phyloP scores from a whole-genome alignment of 495 filamentous ascomycete genomes.

The Penicillium tannophilum region DNA sequence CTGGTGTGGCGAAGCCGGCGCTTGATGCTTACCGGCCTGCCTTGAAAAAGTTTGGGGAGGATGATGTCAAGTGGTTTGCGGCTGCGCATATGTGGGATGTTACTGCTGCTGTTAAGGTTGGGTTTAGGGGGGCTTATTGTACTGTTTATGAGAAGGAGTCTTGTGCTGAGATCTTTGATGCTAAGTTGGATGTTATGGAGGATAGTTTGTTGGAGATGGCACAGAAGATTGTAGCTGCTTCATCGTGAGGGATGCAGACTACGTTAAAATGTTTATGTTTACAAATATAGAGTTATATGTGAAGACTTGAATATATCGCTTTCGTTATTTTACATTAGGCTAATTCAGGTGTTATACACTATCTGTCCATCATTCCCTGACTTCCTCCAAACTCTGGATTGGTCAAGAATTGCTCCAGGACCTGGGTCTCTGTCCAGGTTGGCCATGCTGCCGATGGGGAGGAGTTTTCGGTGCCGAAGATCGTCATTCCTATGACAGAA shows the following conservation, averaged over 20 bases:
- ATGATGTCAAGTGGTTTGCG: conserved; percentile 36
- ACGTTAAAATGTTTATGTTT: not conserved
- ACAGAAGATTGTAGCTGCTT: conserved; percentile 29
- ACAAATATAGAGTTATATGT: not conserved
- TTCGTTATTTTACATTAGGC: not conserved
- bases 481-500: conserved; percentile 18
- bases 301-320: not conserved
- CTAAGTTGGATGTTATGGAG: conserved; percentile 31
- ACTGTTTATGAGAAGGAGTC: conserved; percentile 37
- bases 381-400: conserved; percentile 4
- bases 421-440: conserved; percentile 27
- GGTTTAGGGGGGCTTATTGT: conserved; percentile 38
- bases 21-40: conserved; percentile 32
- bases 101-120: conserved; percentile 32
- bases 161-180: conserved; percentile 33
- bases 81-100: conserved; percentile 49
- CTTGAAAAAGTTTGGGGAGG: conserved; percentile 12
- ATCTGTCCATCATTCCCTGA: conserved; percentile 6
- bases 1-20: conserved; percentile 36
- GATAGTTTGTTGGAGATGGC: conserved; percentile 33
- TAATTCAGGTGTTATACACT: not conserved
- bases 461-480: conserved; percentile 19
- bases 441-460: conserved; percentile 25
- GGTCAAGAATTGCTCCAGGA: conserved; percentile 27
- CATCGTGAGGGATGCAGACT: conserved; percentile 3